Percentiles rank a stretch among this genome's conserved stretches.
Conservation (phyloP, 2,329 filamentous ascomycete species). For the Claviceps sp. region DNA sequence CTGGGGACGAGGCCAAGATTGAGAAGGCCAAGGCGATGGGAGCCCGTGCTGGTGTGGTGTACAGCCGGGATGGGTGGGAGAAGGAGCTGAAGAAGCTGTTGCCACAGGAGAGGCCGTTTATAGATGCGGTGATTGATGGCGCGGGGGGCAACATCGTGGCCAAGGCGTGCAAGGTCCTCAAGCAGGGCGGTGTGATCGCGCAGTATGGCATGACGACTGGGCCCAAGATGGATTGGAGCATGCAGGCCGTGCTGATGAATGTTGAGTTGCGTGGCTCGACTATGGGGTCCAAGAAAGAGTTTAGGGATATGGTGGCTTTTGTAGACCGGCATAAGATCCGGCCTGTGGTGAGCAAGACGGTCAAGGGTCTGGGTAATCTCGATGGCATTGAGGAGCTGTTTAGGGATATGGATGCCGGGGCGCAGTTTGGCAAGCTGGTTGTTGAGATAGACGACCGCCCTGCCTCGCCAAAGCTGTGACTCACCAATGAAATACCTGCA, state of each 20-base stretch:
- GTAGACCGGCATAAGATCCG: conserved; percentile 58
- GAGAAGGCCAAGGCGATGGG: conserved; percentile 57
- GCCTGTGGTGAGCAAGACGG: conserved; percentile 63
- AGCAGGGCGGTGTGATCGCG: conserved; percentile 70
- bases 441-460: conserved; percentile 46
- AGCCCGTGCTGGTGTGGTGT: conserved; percentile 68
- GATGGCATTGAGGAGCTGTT: conserved; percentile 73
- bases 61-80: conserved; percentile 71
- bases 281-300: conserved; percentile 85
- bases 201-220: conserved; percentile 83
- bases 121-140: conserved; percentile 83
- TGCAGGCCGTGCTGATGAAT: conserved; percentile 75
- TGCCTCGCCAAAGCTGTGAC: conserved; percentile 26
- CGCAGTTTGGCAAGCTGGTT: conserved; percentile 87
- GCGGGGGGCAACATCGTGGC: conserved; percentile 76
- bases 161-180: conserved; percentile 54
- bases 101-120: conserved; percentile 48
- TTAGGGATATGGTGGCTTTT: conserved; percentile 80
- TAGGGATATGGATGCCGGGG: conserved; percentile 72
- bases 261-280: conserved; percentile 76
- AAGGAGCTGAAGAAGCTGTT: conserved; percentile 54
- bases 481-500: neutral
- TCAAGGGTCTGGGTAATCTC: conserved; percentile 61
- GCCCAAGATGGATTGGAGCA: conserved; percentile 76
- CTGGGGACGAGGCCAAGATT: conserved; percentile 62